Percentiles rank a stretch among this genome's conserved stretches.
phyloP scores from a whole-genome alignment of 1,139 yeast species.

The Lodderomyces margitis region DNA sequence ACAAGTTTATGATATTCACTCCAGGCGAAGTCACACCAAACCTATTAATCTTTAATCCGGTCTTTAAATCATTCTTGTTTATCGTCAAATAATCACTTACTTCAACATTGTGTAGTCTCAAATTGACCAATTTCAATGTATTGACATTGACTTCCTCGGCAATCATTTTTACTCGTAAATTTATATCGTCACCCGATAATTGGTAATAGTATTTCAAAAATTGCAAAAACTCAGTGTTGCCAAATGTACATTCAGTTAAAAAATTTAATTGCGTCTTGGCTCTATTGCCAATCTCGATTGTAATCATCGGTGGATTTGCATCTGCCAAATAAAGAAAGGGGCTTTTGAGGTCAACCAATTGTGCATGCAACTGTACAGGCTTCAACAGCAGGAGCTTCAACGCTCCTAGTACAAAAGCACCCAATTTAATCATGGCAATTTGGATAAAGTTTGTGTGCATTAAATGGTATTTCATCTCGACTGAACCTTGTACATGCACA shows the following conservation, averaged over 20 bases:
- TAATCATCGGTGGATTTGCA: constrained; percentile 23
- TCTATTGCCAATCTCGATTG: constrained; percentile 21
- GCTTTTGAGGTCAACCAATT: constrained; percentile 18
- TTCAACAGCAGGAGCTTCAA: constrained; percentile 23
- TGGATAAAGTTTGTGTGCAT: constrained; percentile 22
- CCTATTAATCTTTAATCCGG: constrained; percentile 14
- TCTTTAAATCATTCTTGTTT: constrained; percentile 17
- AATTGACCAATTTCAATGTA: constrained; percentile 17
- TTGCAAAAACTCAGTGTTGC: constrained; percentile 20
- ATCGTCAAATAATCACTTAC: constrained; percentile 17
- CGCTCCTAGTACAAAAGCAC: constrained; percentile 23
- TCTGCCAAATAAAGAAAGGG: constrained; percentile 25
- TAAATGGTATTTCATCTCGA: constrained; percentile 26
- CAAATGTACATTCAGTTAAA: constrained; percentile 21
- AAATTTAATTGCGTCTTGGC: constrained; percentile 27
- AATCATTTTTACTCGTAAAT: constrained; percentile 21
- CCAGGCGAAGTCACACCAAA: constrained; percentile 9
- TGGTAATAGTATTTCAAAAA: constrained; percentile 20
- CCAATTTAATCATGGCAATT: constrained; percentile 19
- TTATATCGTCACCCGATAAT: constrained; percentile 16
- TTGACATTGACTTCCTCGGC: constrained; percentile 17
- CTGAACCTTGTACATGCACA: constrained; percentile 24
- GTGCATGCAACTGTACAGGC: constrained; percentile 22
- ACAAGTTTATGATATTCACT: constrained; percentile 6
- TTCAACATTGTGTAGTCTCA: constrained; percentile 18